phyloP scores from a whole-genome alignment of 1,284 basidiomycete species.

The Macrocystidia cucumis region DNA sequence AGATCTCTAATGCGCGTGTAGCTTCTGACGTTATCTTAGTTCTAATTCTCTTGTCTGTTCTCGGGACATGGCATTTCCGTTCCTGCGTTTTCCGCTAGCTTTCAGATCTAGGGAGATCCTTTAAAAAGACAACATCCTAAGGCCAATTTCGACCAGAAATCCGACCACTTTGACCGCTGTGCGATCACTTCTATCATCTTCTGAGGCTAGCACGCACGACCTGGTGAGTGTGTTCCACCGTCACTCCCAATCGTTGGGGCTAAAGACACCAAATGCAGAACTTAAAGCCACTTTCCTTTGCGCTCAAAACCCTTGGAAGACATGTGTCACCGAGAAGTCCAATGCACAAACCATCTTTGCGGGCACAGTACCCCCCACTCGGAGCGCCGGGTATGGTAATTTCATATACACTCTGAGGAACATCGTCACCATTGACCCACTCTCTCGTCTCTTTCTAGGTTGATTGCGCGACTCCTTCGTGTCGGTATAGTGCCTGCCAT shows the following conservation, averaged over 20 bases:
- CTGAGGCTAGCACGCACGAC: too few relatives aligned
- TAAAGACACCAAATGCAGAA: not conserved
- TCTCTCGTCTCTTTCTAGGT: constrained; percentile 18
- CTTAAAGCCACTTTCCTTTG: not conserved
- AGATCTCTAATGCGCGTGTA: too few relatives aligned
- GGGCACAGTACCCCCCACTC: constrained; percentile 24
- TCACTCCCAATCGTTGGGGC: not conserved
- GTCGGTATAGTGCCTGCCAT: constrained; percentile 32
- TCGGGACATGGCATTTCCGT: too few relatives aligned
- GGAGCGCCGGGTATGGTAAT: constrained; percentile 18
- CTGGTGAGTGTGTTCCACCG: too few relatives aligned
- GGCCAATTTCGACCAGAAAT: too few relatives aligned
- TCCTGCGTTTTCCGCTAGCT: too few relatives aligned
- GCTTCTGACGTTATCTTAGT: too few relatives aligned
- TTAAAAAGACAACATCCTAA: too few relatives aligned
- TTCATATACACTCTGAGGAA: constrained; percentile 7
- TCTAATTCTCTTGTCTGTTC: too few relatives aligned
- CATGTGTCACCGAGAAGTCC: constrained; percentile 29
- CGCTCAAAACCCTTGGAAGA: not conserved
- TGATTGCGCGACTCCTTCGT: constrained; percentile 27
- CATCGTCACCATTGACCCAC: not conserved
- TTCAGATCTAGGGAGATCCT: too few relatives aligned
- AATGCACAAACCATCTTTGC: constrained; percentile 21
- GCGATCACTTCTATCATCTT: too few relatives aligned
- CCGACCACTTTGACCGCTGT: too few relatives aligned